Evolutionary conservation across 148 eudicot species (phyloP).

Genomic region (Suaeda aralocaspica): DNA sequence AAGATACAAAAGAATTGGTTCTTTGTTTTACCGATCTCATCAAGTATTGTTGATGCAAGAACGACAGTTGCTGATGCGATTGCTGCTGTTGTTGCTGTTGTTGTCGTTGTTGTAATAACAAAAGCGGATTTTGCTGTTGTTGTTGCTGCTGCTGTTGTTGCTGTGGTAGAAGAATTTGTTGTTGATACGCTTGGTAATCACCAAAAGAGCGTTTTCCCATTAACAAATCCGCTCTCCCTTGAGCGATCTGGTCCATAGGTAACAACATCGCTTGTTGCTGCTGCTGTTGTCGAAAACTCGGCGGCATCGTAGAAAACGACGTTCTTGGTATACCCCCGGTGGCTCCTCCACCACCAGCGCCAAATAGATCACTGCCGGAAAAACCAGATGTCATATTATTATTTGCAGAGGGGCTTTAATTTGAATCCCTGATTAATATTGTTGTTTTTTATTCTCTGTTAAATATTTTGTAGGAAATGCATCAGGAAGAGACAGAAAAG

Average conservation of each 20-base stretch:
- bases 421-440: too few relatives aligned
- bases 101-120: slow-evolving; percentile 30
- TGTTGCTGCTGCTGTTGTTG: slow-evolving; percentile 25
- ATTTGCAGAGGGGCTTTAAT: too few relatives aligned
- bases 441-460: background rate
- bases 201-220: slow-evolving; percentile 70
- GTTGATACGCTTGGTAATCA: slow-evolving; percentile 54
- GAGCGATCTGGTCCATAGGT: slow-evolving; percentile 45
- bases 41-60: slow-evolving; percentile 25
- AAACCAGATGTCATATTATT: slow-evolving; percentile 62
- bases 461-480: slow-evolving; percentile 14
- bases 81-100: slow-evolving; percentile 22
- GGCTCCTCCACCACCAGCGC: slow-evolving; percentile 23
- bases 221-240: slow-evolving; percentile 34
- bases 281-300: slow-evolving; percentile 4
- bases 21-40: slow-evolving; percentile 61
- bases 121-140: slow-evolving; percentile 14
- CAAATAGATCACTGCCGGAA: slow-evolving; percentile 43
- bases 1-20: slow-evolving; percentile 30
- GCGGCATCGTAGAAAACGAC: slow-evolving; percentile 12
- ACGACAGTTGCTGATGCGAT: background rate
- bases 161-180: slow-evolving; percentile 18
- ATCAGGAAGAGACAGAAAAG: slow-evolving; percentile 25
- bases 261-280: slow-evolving; percentile 24
- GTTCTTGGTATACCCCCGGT: too few relatives aligned